Percentiles rank a stretch among this genome's conserved stretches.
phyloP scores from a whole-genome alignment of 129 eudicot species.

The Silybum marianum region DNA sequence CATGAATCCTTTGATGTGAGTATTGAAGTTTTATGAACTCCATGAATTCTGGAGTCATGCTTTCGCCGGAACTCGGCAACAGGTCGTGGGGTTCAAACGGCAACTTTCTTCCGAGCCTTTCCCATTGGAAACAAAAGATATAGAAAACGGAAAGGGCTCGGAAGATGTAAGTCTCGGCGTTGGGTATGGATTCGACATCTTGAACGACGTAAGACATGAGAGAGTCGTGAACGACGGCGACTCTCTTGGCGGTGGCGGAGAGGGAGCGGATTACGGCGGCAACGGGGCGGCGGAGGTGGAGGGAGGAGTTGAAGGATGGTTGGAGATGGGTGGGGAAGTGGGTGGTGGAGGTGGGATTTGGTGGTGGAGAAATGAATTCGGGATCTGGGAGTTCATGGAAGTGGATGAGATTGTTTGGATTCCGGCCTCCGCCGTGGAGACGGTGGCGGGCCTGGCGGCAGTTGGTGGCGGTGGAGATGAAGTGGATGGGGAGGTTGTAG shows the following conservation, averaged over 20 bases:
- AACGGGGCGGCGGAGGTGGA: too few relatives aligned
- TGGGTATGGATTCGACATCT: not conserved
- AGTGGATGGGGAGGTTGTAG: slow-evolving; percentile 38
- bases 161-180: not conserved
- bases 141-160: not conserved
- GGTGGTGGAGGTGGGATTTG: too few relatives aligned
- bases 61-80: not conserved
- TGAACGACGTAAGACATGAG: not conserved
- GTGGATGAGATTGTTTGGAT: not conserved
- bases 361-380: too few relatives aligned
- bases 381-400: too few relatives aligned
- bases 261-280: too few relatives aligned
- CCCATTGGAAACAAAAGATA: not conserved
- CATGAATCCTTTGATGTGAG: not conserved
- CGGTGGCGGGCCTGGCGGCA: slow-evolving; percentile 34
- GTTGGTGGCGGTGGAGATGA: slow-evolving; percentile 30
- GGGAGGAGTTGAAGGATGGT: too few relatives aligned
- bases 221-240: too few relatives aligned
- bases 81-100: not conserved
- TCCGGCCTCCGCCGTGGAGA: slow-evolving; percentile 6
- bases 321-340: too few relatives aligned
- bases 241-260: too few relatives aligned
- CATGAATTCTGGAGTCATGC: not conserved
- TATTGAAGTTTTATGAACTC: not conserved
- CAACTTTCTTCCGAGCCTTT: not conserved